phyloP scores from a whole-genome alignment of 345 rosid species.

The Syzygium aromaticum region DNA sequence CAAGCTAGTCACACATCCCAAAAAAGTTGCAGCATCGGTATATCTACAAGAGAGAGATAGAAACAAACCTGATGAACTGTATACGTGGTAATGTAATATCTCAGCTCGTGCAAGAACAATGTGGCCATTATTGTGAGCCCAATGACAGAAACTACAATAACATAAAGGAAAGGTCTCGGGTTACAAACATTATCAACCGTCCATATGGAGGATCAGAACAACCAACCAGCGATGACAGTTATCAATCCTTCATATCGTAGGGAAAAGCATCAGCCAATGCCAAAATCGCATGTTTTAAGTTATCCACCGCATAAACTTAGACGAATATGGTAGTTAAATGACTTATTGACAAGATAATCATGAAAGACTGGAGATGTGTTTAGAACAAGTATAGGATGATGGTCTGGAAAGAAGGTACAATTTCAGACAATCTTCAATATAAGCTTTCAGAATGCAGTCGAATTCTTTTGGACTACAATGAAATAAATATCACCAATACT shows the following conservation, averaged over 20 bases:
- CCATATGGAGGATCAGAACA: background rate
- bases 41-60: background rate
- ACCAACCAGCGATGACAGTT: background rate
- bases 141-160: slow-evolving; percentile 62
- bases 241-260: background rate
- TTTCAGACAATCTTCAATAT: background rate
- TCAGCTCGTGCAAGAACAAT: slow-evolving; percentile 84
- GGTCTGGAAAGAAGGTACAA: background rate
- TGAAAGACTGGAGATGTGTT: background rate
- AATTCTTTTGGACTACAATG: background rate
- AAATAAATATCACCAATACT: background rate
- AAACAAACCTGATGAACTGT: slow-evolving; percentile 80
- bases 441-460: background rate
- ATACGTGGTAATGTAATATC: slow-evolving; percentile 68
- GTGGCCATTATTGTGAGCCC: slow-evolving; percentile 81
- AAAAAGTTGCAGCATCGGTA: background rate
- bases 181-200: background rate
- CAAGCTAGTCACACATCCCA: background rate
- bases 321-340: background rate
- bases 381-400: background rate
- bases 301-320: background rate
- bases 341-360: background rate
- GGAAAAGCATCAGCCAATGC: background rate
- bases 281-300: background rate
- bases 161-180: background rate